These are phyloP conservation scores for Calonectria leucothoes DNA, from an alignment of 2,329 filamentous ascomycete genomes.

Conservation along the genomic window DNA sequence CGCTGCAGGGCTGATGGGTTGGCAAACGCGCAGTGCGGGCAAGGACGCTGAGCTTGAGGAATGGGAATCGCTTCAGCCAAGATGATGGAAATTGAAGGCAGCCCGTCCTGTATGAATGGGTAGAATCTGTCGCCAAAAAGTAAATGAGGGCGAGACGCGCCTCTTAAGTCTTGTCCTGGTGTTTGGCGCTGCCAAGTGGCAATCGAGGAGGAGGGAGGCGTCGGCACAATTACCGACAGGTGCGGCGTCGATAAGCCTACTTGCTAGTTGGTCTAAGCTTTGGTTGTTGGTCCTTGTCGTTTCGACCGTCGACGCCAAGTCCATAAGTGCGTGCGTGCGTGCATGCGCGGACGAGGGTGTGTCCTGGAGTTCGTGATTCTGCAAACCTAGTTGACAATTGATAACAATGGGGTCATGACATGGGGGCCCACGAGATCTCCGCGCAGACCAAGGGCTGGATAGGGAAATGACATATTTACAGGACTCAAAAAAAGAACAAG, in stretches of 20 bases:
- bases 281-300: neutral
- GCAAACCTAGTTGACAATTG: neutral
- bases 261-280: slow-evolving; percentile 8
- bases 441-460: neutral
- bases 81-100: no score
- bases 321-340: neutral
- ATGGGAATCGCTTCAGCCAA: neutral
- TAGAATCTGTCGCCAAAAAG: neutral
- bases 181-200: neutral
- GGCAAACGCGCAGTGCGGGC: no score
- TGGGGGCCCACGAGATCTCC: neutral
- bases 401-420: neutral
- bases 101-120: neutral
- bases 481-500: neutral
- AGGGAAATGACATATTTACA: neutral
- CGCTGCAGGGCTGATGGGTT: neutral
- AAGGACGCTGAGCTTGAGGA: neutral
- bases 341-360: neutral
- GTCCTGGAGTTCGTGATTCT: neutral
- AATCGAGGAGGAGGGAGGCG: no score
- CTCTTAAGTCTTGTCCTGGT: neutral
- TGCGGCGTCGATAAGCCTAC: slow-evolving; percentile 5
- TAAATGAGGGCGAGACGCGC: neutral
- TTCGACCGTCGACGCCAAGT: neutral
- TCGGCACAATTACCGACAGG: slow-evolving; percentile 2